phyloP scores from a whole-genome alignment of 2,329 filamentous ascomycete species.

The Epicoccum sorghinum region DNA sequence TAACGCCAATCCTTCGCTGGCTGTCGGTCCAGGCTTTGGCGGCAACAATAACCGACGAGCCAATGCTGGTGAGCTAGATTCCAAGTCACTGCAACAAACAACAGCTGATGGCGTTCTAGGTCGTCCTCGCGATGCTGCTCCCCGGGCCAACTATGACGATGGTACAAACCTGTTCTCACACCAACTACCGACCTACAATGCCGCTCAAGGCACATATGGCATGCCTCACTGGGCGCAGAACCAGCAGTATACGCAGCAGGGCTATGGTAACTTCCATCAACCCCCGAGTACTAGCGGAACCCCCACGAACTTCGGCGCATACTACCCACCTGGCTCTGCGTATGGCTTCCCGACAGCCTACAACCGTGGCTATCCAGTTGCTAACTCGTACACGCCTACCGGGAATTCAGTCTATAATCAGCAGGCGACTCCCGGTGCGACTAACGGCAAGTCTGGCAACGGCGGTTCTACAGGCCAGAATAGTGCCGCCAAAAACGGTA shows the following conservation, averaged over 20 bases:
- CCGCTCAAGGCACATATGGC: conserved; percentile 31
- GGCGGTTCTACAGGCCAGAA: background rate
- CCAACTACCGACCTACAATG: conserved; percentile 33
- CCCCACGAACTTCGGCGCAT: conserved; percentile 41
- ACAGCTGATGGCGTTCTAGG: conserved; percentile 22
- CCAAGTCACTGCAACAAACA: background rate
- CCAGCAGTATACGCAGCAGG: conserved; percentile 28
- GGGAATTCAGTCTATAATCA: conserved; percentile 25
- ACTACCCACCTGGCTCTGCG: conserved; percentile 36
- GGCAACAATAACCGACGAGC: conserved; percentile 26
- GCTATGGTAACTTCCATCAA: conserved; percentile 32
- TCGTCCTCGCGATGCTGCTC: conserved; percentile 24
- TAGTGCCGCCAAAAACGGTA: conserved; percentile 18
- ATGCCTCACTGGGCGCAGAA: conserved; percentile 35
- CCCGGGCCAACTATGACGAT: conserved; percentile 33
- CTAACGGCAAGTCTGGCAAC: background rate
- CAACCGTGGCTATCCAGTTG: conserved; percentile 27
- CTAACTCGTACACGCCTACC: conserved; percentile 21
- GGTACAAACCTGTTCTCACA: conserved; percentile 41
- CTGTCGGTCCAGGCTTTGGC: conserved; percentile 44
- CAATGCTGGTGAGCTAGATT: conserved; percentile 33
- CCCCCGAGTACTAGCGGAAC: conserved; percentile 28
- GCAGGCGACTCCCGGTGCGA: conserved; percentile 17
- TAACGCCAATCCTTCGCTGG: conserved; percentile 24
- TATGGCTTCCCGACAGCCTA: conserved; percentile 33